Conservation (phyloP, 495 filamentous ascomycete species). For the Penicillium robsamsonii region DNA sequence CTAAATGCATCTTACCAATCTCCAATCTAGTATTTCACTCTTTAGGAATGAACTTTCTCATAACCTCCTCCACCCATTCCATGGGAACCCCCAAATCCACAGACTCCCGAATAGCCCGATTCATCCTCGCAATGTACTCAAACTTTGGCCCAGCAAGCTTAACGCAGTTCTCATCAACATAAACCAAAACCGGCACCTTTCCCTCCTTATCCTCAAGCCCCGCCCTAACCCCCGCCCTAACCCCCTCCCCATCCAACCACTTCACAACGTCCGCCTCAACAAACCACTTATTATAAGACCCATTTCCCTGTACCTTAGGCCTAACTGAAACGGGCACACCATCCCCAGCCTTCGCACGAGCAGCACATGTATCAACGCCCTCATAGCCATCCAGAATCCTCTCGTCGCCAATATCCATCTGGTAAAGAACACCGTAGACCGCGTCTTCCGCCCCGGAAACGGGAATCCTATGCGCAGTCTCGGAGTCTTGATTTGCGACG, state of each 20-base stretch:
- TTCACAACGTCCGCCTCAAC: slow-evolving; percentile 29
- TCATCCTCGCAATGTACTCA: slow-evolving; percentile 70
- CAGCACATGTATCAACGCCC: slow-evolving; percentile 34
- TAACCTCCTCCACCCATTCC: slow-evolving; percentile 54
- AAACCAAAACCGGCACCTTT: slow-evolving; percentile 49
- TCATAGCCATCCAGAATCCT: slow-evolving; percentile 42
- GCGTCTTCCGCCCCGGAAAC: slow-evolving; percentile 27
- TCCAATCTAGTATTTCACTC: not conserved
- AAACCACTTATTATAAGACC: slow-evolving; percentile 44
- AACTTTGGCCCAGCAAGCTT: slow-evolving; percentile 43
- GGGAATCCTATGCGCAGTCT: slow-evolving; percentile 21
- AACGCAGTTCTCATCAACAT: slow-evolving; percentile 52
- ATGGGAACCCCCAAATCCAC: slow-evolving; percentile 53
- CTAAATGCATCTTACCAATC: not conserved
- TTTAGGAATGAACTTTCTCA: slow-evolving; percentile 56
- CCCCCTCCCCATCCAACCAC: slow-evolving; percentile 35
- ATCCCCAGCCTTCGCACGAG: not conserved
- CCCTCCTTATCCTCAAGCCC: slow-evolving; percentile 9
- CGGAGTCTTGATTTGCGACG: slow-evolving; percentile 21
- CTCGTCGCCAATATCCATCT: slow-evolving; percentile 44
- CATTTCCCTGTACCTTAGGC: slow-evolving; percentile 37
- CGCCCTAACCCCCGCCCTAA: slow-evolving; percentile 12
- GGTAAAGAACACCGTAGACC: slow-evolving; percentile 63
- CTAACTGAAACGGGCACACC: slow-evolving; percentile 40
- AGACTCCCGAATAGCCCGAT: slow-evolving; percentile 63